Evolutionary conservation across 208 protist species (phyloP).

Genomic region (Trichomonas tenax): DNA sequence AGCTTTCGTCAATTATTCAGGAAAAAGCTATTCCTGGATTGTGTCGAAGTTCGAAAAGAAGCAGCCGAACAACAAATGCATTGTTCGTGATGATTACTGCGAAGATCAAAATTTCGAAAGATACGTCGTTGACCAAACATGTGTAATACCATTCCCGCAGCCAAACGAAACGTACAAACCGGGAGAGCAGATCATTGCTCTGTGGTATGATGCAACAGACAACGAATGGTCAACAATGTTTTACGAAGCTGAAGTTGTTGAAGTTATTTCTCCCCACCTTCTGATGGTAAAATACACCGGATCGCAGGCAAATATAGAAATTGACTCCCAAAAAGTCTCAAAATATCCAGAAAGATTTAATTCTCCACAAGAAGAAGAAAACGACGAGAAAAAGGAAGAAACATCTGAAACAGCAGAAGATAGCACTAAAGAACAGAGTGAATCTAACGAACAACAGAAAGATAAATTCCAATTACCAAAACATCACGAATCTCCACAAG

Average conservation of each 20-base stretch:
- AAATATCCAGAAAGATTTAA: background rate
- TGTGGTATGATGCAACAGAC: background rate
- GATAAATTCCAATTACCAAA: background rate
- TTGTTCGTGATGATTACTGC: background rate
- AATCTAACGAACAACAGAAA: background rate
- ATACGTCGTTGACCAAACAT: background rate
- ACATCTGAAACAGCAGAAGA: background rate
- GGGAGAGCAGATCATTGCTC: background rate
- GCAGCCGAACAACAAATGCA: background rate
- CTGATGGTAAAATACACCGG: background rate
- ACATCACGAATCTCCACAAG: background rate
- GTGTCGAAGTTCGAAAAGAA: background rate
- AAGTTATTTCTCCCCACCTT: background rate
- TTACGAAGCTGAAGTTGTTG: background rate
- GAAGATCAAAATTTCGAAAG: background rate
- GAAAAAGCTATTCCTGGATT: background rate
- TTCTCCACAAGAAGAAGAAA: background rate
- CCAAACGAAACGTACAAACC: background rate
- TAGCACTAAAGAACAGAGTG: background rate
- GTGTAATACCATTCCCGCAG: background rate
- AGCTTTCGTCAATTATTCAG: background rate
- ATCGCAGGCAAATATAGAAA: background rate
- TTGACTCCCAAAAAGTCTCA: background rate
- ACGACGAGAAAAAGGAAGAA: background rate
- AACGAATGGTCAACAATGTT: constrained; percentile 17